Conservation (phyloP, 2,329 filamentous ascomycete species). For the Madurella mycetomatis region DNA sequence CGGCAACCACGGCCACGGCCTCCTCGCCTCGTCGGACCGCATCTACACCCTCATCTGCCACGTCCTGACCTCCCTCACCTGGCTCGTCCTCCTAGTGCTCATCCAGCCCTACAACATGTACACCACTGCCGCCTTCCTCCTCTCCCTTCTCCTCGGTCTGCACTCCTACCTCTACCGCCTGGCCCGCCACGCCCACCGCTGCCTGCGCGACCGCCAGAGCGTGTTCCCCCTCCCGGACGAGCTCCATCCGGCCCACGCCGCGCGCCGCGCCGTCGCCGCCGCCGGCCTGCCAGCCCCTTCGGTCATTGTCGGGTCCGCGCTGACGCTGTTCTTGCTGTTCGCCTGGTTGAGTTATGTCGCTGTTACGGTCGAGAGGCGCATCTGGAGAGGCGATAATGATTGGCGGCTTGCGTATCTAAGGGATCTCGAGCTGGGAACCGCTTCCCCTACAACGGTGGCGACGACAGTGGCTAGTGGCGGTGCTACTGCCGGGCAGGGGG, state of each 20-base stretch:
- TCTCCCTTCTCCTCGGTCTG: slow-evolving; percentile 1
- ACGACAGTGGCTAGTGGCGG: too few relatives aligned
- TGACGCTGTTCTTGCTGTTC: slow-evolving; percentile 7
- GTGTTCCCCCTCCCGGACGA: not conserved
- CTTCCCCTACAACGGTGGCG: not conserved
- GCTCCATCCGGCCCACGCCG: not conserved
- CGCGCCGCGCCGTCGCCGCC: not conserved
- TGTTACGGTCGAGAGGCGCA: slow-evolving; percentile 22
- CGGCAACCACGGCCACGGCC: slow-evolving; percentile 22
- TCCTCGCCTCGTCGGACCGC: slow-evolving; percentile 1
- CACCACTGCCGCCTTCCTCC: slow-evolving; percentile 4
- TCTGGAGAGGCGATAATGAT: slow-evolving; percentile 24
- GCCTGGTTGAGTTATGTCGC: slow-evolving; percentile 17
- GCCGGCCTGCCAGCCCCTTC: not conserved
- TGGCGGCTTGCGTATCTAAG: slow-evolving; percentile 22
- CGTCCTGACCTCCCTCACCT: slow-evolving; percentile 21
- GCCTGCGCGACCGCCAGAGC: not conserved
- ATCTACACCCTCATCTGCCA: slow-evolving; percentile 18
- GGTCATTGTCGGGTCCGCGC: slow-evolving; percentile 5
- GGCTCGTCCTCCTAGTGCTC: slow-evolving; percentile 22
- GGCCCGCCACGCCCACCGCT: not conserved
- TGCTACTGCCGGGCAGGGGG: too few relatives aligned
- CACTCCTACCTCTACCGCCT: slow-evolving; percentile 8
- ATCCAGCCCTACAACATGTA: slow-evolving; percentile 18
- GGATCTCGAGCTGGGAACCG: slow-evolving; percentile 9